Percentiles rank a stretch among this genome's conserved stretches.
These are phyloP conservation scores for Collybia sordida DNA, from an alignment of 768 basidiomycete genomes.

Conservation along the genomic window DNA sequence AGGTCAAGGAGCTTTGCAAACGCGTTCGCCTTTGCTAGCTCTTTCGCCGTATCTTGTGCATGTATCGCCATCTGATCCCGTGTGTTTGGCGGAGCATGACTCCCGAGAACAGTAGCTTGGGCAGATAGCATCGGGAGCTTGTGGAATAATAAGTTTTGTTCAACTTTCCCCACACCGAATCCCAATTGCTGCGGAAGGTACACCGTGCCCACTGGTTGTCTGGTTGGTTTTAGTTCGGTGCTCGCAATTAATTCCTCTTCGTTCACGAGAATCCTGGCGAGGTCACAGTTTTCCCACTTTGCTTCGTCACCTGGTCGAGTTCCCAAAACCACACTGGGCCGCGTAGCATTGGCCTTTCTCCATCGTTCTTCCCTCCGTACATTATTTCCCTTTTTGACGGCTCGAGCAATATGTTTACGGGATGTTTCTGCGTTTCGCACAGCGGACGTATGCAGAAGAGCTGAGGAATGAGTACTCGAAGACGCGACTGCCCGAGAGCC, in stretches of 20 bases:
- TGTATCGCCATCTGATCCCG: not conserved
- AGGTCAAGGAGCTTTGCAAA: constrained; percentile 79
- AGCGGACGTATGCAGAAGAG: constrained; percentile 50
- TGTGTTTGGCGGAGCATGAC: constrained; percentile 1
- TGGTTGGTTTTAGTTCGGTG: constrained; percentile 21
- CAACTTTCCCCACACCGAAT: constrained; percentile 63
- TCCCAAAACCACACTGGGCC: constrained; percentile 75
- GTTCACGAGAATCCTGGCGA: constrained; percentile 63
- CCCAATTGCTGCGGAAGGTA: constrained; percentile 52
- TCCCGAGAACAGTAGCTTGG: constrained; percentile 18
- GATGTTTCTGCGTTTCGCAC: constrained; percentile 29
- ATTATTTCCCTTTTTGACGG: constrained; percentile 43
- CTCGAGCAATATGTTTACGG: constrained; percentile 33
- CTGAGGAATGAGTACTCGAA: constrained; percentile 24
- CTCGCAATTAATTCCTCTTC: constrained; percentile 41
- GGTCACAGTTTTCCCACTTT: constrained; percentile 68
- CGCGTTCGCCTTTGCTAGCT: constrained; percentile 46
- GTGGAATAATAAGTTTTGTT: constrained; percentile 65
- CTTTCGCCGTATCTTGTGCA: constrained; percentile 25
- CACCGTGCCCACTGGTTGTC: constrained; percentile 35
- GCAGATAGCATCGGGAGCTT: constrained; percentile 59
- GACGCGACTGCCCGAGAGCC: constrained; percentile 41
- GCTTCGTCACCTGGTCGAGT: constrained; percentile 60
- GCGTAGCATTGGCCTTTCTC: constrained; percentile 33
- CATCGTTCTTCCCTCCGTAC: constrained; percentile 45